A percentile compares a stretch with the other conserved stretches of the same genome.
phyloP scores from a whole-genome alignment of 78 protist species.

The Dictyostelium brefeldianum region DNA sequence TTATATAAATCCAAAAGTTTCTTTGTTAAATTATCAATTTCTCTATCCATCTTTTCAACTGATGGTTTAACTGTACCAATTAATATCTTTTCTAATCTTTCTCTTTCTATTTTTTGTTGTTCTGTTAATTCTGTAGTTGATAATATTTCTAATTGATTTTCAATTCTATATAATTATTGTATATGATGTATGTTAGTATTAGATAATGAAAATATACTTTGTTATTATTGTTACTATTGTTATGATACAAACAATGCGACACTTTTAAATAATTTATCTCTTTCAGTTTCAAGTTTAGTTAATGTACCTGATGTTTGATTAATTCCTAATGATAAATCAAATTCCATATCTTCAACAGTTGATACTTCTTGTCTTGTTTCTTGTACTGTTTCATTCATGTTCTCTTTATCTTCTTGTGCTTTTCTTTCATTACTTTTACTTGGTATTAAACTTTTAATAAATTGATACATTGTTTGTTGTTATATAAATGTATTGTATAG shows the following conservation, averaged over 20 bases:
- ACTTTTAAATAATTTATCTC: constrained; percentile 23
- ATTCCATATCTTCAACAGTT: constrained; percentile 23
- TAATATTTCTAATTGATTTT: constrained; percentile 19
- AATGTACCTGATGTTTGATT: constrained; percentile 16
- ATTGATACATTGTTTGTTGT: neutral
- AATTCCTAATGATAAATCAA: constrained; percentile 11
- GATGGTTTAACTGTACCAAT: neutral
- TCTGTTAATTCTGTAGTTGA: neutral
- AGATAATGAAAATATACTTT: neutral
- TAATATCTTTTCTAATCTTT: neutral
- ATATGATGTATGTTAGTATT: neutral
- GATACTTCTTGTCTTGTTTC: neutral
- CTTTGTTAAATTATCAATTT: constrained; percentile 10
- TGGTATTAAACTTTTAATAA: constrained; percentile 7
- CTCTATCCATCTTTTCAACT: neutral
- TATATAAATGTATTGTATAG: no score
- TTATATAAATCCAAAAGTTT: constrained; percentile 11
- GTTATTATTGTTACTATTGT: neutral
- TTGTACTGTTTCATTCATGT: neutral
- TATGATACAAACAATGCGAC: neutral
- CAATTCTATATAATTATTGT: neutral
- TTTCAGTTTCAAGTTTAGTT: neutral
- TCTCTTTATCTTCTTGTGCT: neutral
- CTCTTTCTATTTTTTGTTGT: neutral
- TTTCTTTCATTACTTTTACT: neutral